A percentile compares a stretch with the other conserved stretches of the same genome.
phyloP scores from a whole-genome alignment of 345 rosid species.

The Hirschfeldia incana region DNA sequence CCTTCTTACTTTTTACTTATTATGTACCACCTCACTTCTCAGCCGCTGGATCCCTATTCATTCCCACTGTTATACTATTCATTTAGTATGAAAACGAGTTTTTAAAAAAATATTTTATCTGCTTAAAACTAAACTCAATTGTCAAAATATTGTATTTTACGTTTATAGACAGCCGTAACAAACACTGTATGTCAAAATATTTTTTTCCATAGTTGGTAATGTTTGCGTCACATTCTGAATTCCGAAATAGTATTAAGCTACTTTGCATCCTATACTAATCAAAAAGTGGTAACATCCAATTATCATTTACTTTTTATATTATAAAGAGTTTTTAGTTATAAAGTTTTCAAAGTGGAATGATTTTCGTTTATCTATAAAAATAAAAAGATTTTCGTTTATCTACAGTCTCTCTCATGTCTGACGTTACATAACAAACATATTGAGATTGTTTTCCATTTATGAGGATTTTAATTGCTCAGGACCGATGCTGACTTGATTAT shows the following conservation, averaged over 20 bases:
- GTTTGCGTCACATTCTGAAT: neutral
- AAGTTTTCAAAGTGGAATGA: neutral
- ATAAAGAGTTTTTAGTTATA: neutral
- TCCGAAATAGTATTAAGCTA: neutral
- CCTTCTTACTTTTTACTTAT: slow-evolving; percentile 23
- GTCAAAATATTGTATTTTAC: neutral
- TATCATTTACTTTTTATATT: neutral
- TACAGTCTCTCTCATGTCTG: neutral
- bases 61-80: neutral
- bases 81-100: neutral
- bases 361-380: neutral
- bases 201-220: neutral
- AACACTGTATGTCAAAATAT: neutral
- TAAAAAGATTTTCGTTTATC: neutral
- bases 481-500: neutral
- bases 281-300: neutral
- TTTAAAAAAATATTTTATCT: neutral
- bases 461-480: slow-evolving; percentile 15
- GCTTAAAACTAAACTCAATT: neutral
- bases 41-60: slow-evolving; percentile 20
- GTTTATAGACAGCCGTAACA: slow-evolving; percentile 1
- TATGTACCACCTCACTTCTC: slow-evolving; percentile 21
- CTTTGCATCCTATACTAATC: neutral
- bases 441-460: slow-evolving; percentile 7
- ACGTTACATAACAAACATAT: slow-evolving; percentile 11